These are phyloP conservation scores for Paraconiothyrium brasiliense DNA, from an alignment of 2,329 filamentous ascomycete species.

Conservation along the genomic window DNA sequence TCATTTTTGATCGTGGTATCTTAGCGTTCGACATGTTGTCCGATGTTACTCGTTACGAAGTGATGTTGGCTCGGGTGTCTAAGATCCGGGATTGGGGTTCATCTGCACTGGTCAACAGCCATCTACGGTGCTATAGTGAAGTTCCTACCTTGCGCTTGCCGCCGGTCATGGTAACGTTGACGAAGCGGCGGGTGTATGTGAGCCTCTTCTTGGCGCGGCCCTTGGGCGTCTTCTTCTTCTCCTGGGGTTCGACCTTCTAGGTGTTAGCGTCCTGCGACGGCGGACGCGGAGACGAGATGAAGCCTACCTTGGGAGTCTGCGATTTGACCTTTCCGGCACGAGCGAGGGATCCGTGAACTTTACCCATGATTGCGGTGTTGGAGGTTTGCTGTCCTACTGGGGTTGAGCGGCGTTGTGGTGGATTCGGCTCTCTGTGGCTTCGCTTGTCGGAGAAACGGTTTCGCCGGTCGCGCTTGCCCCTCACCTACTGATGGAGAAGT, in stretches of 20 bases:
- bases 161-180: constrained; percentile 96
- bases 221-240: constrained; percentile 98
- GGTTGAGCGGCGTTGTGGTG: constrained; percentile 5
- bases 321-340: constrained; percentile 96
- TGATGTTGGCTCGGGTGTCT: constrained; percentile 45
- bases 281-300: not conserved
- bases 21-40: constrained; percentile 12
- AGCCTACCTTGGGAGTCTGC: constrained; percentile 25
- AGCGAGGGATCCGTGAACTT: constrained; percentile 93
- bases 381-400: constrained; percentile 15
- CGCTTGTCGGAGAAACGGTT: constrained; percentile 15
- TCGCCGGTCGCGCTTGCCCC: constrained; percentile 15
- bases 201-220: constrained; percentile 97
- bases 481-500: constrained; percentile 1
- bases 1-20: constrained; percentile 8
- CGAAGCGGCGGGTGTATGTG: constrained; percentile 96
- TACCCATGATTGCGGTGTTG: constrained; percentile 73
- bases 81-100: constrained; percentile 85
- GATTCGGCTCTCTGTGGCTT: constrained; percentile 12
- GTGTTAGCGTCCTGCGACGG: constrained; percentile 31
- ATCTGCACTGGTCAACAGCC: constrained; percentile 63
- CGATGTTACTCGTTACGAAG: constrained; percentile 14
- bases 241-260: constrained; percentile 80
- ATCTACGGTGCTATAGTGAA: not conserved
- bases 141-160: constrained; percentile 92